Evolutionary conservation across 768 basidiomycete species (phyloP).

Genomic region (Neoboletus brunneissimus): DNA sequence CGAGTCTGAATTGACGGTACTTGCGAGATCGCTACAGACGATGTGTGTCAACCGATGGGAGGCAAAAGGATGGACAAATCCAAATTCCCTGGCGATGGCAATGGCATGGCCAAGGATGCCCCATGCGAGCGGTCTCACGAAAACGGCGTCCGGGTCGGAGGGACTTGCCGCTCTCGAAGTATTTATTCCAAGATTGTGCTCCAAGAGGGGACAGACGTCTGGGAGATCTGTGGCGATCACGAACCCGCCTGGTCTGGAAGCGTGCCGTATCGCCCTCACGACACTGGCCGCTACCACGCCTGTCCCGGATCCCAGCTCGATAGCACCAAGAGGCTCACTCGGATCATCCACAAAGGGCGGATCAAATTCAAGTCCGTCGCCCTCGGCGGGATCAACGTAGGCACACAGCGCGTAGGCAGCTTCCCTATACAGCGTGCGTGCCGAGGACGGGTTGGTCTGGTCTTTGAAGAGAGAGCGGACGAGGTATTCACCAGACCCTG

Average conservation of each 20-base stretch:
- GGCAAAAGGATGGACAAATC: slow-evolving; percentile 6
- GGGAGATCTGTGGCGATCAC: slow-evolving; percentile 71
- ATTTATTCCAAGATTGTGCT: slow-evolving; percentile 34
- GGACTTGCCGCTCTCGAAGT: slow-evolving; percentile 16
- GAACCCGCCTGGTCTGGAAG: slow-evolving; percentile 14
- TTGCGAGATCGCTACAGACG: slow-evolving; percentile 80
- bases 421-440: slow-evolving; percentile 51
- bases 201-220: slow-evolving; percentile 59
- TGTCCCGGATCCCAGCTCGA: slow-evolving; percentile 83
- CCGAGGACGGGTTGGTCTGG: neutral
- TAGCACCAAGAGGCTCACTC: slow-evolving; percentile 32
- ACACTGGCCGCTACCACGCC: slow-evolving; percentile 55
- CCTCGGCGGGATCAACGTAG: slow-evolving; percentile 47
- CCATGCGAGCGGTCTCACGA: slow-evolving; percentile 68
- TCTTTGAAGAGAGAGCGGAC: slow-evolving; percentile 12
- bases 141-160: neutral
- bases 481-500: slow-evolving; percentile 65
- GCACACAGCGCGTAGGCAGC: slow-evolving; percentile 58
- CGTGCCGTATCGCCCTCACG: slow-evolving; percentile 40
- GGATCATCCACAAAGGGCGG: slow-evolving; percentile 43
- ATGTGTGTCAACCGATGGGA: slow-evolving; percentile 52
- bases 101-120: slow-evolving; percentile 49
- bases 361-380: slow-evolving; percentile 45
- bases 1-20: slow-evolving; percentile 24
- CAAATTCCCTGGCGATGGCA: slow-evolving; percentile 40